Base-by-base conservation (phyloP, 192 early-diverging fungal genomes). In the Lunasporangiospora selenospora region DNA sequence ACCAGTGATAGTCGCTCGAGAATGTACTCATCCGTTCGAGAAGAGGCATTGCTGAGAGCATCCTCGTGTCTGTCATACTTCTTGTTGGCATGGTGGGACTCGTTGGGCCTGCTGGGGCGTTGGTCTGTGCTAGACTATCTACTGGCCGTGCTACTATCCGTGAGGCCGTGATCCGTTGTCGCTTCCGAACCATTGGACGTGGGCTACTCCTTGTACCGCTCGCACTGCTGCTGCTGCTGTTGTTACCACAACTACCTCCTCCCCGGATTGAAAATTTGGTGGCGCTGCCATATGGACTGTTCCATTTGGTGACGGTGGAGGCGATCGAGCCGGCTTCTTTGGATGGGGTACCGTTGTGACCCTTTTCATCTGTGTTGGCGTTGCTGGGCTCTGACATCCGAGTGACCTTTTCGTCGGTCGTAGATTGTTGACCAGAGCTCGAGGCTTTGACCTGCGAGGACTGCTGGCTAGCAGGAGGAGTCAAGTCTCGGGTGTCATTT, bases 1-100 rank as follows among this genome's bases (percentile, higher is more conserved):
- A 67, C 65, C 65, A 67, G 18, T 67, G 56, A 41, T 52, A 67
- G 27, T 67, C 65, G 37, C 50, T 67, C 2, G 55, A 42, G 11
- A 67, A 21, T 4, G 24, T 47, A 30, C 49, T 31, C 15, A 51
- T 32, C 13, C 57, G 50, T 26, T 67, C 65, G 1, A 32, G 46
- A 27, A 31, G 37, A 5, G 18, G 41, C 30, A 49, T 6, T 27
- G 33, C 10, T 45, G 30, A 24, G 32, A 38, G 24, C 19, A 19
- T 2, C 23, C 15, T 21, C 8, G 3, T 53, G 40, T 24, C 24
- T 2, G 59, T 16, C 30, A 23, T 36, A 26, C 26, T 62, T 0
- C 33, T 49, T 1, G 27, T 3, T 8, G 55, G 26, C 0, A 23
- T 24, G 3, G 52, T 45, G 11, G 55, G 26, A n/a, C 47, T 21